Evolutionary conservation across 1,139 yeast species (phyloP).

Genomic region (Magnusiomyces suaveolens): DNA sequence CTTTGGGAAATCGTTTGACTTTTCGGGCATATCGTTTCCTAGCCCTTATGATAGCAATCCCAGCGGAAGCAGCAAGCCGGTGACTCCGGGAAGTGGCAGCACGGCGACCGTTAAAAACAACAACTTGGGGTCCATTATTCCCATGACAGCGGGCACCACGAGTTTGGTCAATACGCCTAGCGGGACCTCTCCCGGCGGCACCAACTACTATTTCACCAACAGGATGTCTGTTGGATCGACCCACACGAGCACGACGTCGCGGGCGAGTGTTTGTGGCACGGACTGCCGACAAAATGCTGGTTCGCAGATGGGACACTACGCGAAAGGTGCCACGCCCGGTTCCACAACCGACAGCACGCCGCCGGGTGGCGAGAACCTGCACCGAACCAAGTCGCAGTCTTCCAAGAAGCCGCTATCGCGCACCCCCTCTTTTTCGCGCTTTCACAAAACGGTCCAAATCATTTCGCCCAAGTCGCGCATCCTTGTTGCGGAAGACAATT

Average conservation of each 20-base stretch:
- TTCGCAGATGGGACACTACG: constrained; percentile 1
- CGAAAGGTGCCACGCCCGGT: background rate
- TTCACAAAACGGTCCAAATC: too few relatives aligned
- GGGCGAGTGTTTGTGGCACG: background rate
- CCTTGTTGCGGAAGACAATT: constrained; percentile 89
- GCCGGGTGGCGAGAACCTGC: too few relatives aligned
- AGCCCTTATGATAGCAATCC: background rate
- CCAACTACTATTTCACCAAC: background rate
- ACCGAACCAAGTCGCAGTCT: too few relatives aligned
- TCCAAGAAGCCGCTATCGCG: too few relatives aligned
- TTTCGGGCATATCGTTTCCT: background rate
- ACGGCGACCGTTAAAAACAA: background rate
- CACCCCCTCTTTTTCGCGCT: background rate
- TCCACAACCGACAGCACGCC: background rate
- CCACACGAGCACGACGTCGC: background rate
- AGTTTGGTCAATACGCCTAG: background rate
- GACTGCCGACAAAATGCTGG: background rate
- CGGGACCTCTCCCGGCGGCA: background rate
- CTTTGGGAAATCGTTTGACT: background rate
- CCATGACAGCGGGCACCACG: background rate
- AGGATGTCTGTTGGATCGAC: background rate
- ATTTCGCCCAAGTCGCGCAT: constrained; percentile 33
- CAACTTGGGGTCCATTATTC: background rate
- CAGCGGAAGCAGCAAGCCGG: background rate
- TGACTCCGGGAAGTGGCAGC: constrained; percentile 3